Percentiles rank a stretch among this genome's conserved stretches.
These are phyloP conservation scores for Yamadazyma diddensiae DNA, from an alignment of 1,139 yeast species.

Conservation along the genomic window DNA sequence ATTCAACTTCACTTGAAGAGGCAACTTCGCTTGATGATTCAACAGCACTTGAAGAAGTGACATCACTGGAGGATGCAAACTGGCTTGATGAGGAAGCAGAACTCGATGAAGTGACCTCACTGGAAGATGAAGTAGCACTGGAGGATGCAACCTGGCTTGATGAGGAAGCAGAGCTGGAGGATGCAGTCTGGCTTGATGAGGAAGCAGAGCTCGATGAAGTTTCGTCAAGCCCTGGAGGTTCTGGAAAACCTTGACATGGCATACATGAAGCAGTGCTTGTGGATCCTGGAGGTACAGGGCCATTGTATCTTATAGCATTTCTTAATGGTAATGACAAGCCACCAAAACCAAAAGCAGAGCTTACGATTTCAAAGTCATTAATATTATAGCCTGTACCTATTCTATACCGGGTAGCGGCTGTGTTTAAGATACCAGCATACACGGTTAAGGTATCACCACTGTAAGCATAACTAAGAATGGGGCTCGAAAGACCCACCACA, in stretches of 20 bases:
- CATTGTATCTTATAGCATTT: slow-evolving; percentile 17
- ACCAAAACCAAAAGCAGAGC: slow-evolving; percentile 9
- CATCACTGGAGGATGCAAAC: slow-evolving; percentile 3
- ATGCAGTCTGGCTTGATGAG: slow-evolving; percentile 6
- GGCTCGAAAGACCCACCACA: slow-evolving; percentile 20
- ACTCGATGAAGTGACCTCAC: slow-evolving; percentile 6
- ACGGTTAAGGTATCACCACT: slow-evolving; percentile 11
- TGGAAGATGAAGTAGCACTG: slow-evolving; percentile 3
- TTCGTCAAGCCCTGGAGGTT: slow-evolving; percentile 9
- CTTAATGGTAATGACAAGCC: neutral
- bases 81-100: neutral
- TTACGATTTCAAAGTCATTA: slow-evolving; percentile 7
- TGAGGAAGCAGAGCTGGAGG: slow-evolving; percentile 3
- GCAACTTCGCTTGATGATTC: neutral
- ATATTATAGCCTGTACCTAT: slow-evolving; percentile 22
- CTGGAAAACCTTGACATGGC: slow-evolving; percentile 12
- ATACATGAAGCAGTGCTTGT: slow-evolving; percentile 13
- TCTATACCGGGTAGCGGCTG: slow-evolving; percentile 12
- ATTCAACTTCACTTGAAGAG: slow-evolving; percentile 6
- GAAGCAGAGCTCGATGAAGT: slow-evolving; percentile 6
- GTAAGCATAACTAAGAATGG: slow-evolving; percentile 14
- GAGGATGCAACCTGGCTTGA: slow-evolving; percentile 5
- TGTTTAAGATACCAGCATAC: slow-evolving; percentile 4
- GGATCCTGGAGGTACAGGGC: slow-evolving; percentile 12
- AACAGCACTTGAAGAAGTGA: slow-evolving; percentile 5